phyloP scores from a whole-genome alignment of 768 basidiomycete species.

The Lentinula aciculospora region DNA sequence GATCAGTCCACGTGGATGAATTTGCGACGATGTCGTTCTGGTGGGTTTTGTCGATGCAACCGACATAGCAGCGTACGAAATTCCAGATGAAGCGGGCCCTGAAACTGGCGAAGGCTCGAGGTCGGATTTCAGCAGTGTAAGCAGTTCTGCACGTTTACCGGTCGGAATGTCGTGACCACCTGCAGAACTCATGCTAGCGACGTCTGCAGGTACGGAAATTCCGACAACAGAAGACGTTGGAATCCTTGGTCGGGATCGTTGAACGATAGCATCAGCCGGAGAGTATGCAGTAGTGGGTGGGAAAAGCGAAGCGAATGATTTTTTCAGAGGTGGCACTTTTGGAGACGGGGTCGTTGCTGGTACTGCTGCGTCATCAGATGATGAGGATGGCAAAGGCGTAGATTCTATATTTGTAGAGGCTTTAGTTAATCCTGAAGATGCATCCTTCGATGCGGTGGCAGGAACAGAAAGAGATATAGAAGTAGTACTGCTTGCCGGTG shows the following conservation, averaged over 20 bases:
- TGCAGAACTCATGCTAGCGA: conserved; percentile 13
- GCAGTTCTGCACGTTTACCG: conserved; percentile 41
- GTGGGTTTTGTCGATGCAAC: not conserved
- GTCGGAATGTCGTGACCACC: conserved; percentile 22
- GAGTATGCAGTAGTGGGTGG: conserved; percentile 28
- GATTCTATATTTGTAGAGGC: not conserved
- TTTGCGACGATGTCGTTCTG: conserved; percentile 10
- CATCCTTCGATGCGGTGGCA: not conserved
- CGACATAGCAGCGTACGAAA: conserved; percentile 13
- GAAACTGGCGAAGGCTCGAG: conserved; percentile 17
- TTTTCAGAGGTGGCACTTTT: conserved; percentile 36
- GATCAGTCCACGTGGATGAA: conserved; percentile 76
- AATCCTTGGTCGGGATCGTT: conserved; percentile 25
- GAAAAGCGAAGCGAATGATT: conserved; percentile 75
- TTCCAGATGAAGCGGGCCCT: conserved; percentile 10
- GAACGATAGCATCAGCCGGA: conserved; percentile 26
- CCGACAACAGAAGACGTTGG: conserved; percentile 67
- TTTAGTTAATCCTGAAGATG: not conserved
- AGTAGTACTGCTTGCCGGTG: conserved; percentile 18
- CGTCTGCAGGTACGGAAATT: conserved; percentile 61
- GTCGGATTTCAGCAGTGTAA: conserved; percentile 43
- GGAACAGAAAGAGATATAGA: conserved; percentile 6
- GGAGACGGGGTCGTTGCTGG: conserved; percentile 15
- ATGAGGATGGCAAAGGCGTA: too few relatives aligned
- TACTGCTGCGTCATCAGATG: conserved; percentile 5